Base-by-base conservation (phyloP, 163 green algal genomes). In the Chlorella variabilis region DNA sequence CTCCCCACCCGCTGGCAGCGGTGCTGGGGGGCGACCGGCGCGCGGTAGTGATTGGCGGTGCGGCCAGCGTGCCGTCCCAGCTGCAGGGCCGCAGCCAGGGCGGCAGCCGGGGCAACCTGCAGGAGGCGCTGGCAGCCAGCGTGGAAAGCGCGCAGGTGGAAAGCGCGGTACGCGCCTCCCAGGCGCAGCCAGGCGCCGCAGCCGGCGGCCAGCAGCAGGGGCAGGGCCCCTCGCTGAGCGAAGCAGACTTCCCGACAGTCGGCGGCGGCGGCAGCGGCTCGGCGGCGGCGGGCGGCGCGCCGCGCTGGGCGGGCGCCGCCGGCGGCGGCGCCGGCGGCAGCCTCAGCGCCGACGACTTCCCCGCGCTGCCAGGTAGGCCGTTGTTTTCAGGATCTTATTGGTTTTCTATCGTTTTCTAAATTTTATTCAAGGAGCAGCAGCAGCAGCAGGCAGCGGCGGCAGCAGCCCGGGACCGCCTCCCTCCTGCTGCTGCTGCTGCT, bases 281-380 rank as follows among this genome's bases (percentile, higher is more conserved):
- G 76, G 25, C 51, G 79, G n/a, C 2, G 75, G 48, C n/a, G 66
- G 67, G 17, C 66, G 75, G 84, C 61, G 73, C n/a, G 6, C 20
- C 58, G 33, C 86, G 73, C 34, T 89, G 77, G 80, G 80, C 78
- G 34, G 84, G 61, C 23, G 78, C 73, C 15, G 77, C 62, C 25
- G 39, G 69, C n/a, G 78, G 71, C 13, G 58, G 17, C 3, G 45
- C 23, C n/a, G 74, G 56, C 2, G 67, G 70, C 1, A 31, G 38
- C 4, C 79, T 87, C 5, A 31, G 25, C 11, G 42, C 76, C n/a
- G 70, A 89, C 38, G 82, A 96, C 77, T 96, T 96, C 63, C 93
- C 93, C 4, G 85, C 89, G 0, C 84, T 96, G 58, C 92, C 93
- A 75, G 82, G 82, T 38, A 63, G n/a, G n/a, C n/a, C n/a, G n/a